Base-by-base conservation (phyloP, 108 stramenopile species). In the Discostella stelligeroides region DNA sequence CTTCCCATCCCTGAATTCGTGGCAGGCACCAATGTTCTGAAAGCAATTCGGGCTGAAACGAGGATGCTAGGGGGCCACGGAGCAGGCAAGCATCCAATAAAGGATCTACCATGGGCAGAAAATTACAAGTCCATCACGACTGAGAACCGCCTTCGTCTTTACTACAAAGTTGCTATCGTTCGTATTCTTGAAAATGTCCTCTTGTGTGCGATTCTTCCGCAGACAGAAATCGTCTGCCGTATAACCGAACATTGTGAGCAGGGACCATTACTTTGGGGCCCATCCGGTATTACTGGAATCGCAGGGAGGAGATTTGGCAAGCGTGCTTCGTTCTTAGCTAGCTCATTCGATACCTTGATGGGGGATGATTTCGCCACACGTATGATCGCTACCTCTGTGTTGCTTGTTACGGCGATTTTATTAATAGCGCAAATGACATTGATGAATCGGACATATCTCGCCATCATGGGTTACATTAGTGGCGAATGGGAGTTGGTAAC, bases 1-100 rank as follows among this genome's bases (percentile, higher is more conserved):
- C 74, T 86, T 41, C 91, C 91, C 13, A 80, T 92, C 41, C 85
- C 87, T 10, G 88, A 90, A 60, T 76, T 89, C 49, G 85, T 88
- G 7, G 88, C 88, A 11, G 91, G 91, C 6, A 70, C 73, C 13
- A 85, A 85, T 64, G 87, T 86, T 3, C 60, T 88, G 55, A 85
- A 82, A 41, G 80, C 81, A 15, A 58, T 89, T 18, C 70, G 88
- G 34, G 78, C 76, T 8, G 85, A 89, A 46, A 58, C 79, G 11
- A 85, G 80, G 55, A 73, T 41, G 21, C n/a, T 75, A 9, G 48
- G 47, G 14, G 59, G 63, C 28, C 65, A 58, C 21, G 27, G 66
- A 21, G 50, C 30, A 15, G 24, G 67, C 28, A 60, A 56, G 60
- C 34, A 40, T 39, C 46, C 37, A 45, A 40, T 80, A 23, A 59